These are phyloP conservation scores for Tylopilus intermedius DNA, from an alignment of 768 basidiomycete genomes.

Conservation along the genomic window DNA sequence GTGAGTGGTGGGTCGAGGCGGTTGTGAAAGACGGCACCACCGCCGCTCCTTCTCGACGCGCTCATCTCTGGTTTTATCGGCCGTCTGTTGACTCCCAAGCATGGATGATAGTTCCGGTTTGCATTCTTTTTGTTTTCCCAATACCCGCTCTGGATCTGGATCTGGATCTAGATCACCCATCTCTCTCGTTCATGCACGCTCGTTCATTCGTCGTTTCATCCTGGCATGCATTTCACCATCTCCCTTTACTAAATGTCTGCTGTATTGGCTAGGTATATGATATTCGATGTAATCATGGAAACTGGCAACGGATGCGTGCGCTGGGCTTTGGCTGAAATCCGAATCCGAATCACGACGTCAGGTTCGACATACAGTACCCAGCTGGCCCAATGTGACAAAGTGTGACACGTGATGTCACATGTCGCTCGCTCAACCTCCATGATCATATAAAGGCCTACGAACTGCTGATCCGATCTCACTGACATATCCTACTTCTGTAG, in stretches of 20 bases:
- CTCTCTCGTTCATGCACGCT: slow-evolving; percentile 3
- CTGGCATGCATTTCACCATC: slow-evolving; percentile 2
- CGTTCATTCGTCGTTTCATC: slow-evolving; percentile 6
- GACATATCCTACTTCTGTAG: too few relatives aligned
- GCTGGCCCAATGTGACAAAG: too few relatives aligned
- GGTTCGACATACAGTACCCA: too few relatives aligned
- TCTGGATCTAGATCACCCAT: slow-evolving; percentile 7
- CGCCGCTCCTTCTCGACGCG: not conserved
- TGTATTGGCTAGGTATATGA: slow-evolving; percentile 23
- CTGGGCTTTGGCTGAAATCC: not conserved
- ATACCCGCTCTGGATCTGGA: slow-evolving; percentile 20
- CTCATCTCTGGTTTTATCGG: not conserved
- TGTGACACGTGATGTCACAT: too few relatives aligned
- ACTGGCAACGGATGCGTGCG: not conserved
- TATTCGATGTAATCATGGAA: slow-evolving; percentile 4
- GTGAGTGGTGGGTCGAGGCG: slow-evolving; percentile 52
- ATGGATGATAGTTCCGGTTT: not conserved
- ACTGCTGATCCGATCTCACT: too few relatives aligned
- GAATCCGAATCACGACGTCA: too few relatives aligned
- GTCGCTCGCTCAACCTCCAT: too few relatives aligned
- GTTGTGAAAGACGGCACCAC: slow-evolving; percentile 33
- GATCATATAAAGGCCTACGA: too few relatives aligned
- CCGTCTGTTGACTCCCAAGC: not conserved
- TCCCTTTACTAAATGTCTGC: slow-evolving; percentile 10
- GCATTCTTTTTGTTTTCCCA: not conserved